Percentiles rank a stretch among this genome's conserved stretches.
Conservation (phyloP, 345 rosid species). For the Ceriops zippeliana region DNA sequence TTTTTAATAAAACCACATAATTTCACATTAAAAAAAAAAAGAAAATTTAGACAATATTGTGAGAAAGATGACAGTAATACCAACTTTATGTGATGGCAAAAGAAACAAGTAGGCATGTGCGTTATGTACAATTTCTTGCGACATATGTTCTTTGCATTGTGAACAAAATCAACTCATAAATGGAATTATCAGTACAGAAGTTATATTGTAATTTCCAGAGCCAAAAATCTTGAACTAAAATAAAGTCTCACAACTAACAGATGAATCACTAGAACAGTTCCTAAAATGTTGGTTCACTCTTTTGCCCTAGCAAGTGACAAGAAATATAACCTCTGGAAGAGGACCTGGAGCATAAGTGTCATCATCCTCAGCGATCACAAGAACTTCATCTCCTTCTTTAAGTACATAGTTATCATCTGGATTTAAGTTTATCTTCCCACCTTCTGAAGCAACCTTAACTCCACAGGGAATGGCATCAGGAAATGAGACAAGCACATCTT, state of each 20-base stretch:
- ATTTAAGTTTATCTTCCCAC: constrained; percentile 70
- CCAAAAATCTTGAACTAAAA: constrained; percentile 4
- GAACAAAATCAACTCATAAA: neutral
- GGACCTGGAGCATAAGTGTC: constrained; percentile 87
- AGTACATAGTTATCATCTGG: constrained; percentile 69
- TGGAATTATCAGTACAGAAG: neutral
- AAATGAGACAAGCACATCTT: constrained; percentile 76
- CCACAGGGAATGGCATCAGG: constrained; percentile 90
- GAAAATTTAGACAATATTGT: too few relatives aligned
- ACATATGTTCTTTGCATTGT: neutral
- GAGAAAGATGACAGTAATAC: too few relatives aligned
- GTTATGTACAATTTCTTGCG: neutral
- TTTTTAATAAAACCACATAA: too few relatives aligned
- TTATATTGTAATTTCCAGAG: constrained; percentile 10
- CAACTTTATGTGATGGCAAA: constrained; percentile 2
- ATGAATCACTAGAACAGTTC: neutral
- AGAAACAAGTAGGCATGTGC: neutral
- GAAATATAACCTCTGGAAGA: constrained; percentile 63
- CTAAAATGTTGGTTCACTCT: neutral
- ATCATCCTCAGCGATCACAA: constrained; percentile 96
- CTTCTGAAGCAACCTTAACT: constrained; percentile 72
- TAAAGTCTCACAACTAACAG: neutral
- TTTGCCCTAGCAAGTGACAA: constrained; percentile 13
- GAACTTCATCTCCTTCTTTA: constrained; percentile 80
- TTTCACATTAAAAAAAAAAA: too few relatives aligned